These are phyloP conservation scores for Bromus sterilis DNA, from an alignment of 176 grass and related monocot genomes.

Conservation along the genomic window DNA sequence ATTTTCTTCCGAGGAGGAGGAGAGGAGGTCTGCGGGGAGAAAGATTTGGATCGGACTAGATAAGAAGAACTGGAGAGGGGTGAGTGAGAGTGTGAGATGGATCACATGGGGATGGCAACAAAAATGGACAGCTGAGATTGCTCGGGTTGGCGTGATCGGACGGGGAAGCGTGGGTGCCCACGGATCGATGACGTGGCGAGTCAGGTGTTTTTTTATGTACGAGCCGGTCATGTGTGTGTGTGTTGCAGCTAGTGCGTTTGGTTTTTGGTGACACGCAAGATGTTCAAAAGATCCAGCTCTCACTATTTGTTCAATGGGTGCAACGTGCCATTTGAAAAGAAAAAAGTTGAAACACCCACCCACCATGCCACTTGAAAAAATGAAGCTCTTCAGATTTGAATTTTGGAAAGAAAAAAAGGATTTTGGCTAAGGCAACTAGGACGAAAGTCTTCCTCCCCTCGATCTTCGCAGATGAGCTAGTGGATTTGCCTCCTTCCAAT, in stretches of 20 bases:
- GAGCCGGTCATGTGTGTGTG: neutral
- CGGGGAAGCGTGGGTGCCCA: conserved; percentile 11
- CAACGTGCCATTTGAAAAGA: too few species aligned
- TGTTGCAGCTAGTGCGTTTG: neutral
- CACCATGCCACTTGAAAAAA: neutral
- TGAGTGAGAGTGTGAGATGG: neutral
- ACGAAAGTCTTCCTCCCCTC: too few species aligned
- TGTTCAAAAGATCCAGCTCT: neutral
- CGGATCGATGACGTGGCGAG: conserved; percentile 74
- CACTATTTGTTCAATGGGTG: too few species aligned
- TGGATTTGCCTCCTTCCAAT: too few species aligned
- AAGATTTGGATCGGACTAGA: conserved; percentile 49
- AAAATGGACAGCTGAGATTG: conserved; percentile 12
- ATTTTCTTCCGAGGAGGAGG: conserved; percentile 2
- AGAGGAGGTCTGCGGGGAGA: conserved; percentile 14
- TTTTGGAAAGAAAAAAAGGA: too few species aligned
- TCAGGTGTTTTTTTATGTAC: neutral
- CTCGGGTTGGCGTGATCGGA: neutral
- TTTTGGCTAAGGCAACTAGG: too few species aligned
- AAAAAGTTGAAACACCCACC: neutral
- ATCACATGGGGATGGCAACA: neutral
- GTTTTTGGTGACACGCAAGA: neutral
- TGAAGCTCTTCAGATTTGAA: neutral
- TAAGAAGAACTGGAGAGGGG: conserved; percentile 40
- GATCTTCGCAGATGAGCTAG: too few species aligned